A percentile compares a stretch with the other conserved stretches of the same genome.
Evolutionary conservation across 768 basidiomycete species (phyloP).

Genomic region (Psilocybe cyanescens): DNA sequence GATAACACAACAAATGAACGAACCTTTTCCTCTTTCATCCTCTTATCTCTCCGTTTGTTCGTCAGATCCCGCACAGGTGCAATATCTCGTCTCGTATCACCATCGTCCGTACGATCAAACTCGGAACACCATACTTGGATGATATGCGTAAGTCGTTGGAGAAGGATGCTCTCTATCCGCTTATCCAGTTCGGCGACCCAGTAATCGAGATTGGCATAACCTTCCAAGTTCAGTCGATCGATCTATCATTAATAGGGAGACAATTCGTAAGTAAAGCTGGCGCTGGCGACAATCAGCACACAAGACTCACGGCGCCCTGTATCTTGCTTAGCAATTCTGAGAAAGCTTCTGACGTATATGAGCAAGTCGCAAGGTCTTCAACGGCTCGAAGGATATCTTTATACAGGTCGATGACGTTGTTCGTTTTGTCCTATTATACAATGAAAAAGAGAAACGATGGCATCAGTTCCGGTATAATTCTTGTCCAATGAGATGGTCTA

Average conservation of each 20-base stretch:
- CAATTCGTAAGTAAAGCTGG: too few species aligned
- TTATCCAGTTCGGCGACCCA: slow-evolving; percentile 88
- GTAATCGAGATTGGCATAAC: slow-evolving; percentile 90
- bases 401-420: slow-evolving; percentile 89
- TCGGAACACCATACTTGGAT: slow-evolving; percentile 89
- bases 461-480: not conserved
- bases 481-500: not conserved
- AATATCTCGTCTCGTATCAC: slow-evolving; percentile 58
- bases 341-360: slow-evolving; percentile 86
- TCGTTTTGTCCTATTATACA: slow-evolving; percentile 83
- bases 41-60: slow-evolving; percentile 74
- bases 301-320: slow-evolving; percentile 74
- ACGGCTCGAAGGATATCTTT: slow-evolving; percentile 84
- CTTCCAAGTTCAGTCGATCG: slow-evolving; percentile 93
- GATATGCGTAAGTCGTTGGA: slow-evolving; percentile 74
- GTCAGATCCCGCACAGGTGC: slow-evolving; percentile 53
- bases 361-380: slow-evolving; percentile 86
- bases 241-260: slow-evolving; percentile 50
- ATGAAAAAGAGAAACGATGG: not conserved
- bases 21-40: slow-evolving; percentile 81
- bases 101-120: slow-evolving; percentile 78
- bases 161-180: slow-evolving; percentile 81
- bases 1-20: not conserved
- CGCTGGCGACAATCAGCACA: not conserved
- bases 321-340: slow-evolving; percentile 75